These are phyloP conservation scores for Fusarium anguioides DNA, from an alignment of 2,329 filamentous ascomycete species.

Conservation along the genomic window DNA sequence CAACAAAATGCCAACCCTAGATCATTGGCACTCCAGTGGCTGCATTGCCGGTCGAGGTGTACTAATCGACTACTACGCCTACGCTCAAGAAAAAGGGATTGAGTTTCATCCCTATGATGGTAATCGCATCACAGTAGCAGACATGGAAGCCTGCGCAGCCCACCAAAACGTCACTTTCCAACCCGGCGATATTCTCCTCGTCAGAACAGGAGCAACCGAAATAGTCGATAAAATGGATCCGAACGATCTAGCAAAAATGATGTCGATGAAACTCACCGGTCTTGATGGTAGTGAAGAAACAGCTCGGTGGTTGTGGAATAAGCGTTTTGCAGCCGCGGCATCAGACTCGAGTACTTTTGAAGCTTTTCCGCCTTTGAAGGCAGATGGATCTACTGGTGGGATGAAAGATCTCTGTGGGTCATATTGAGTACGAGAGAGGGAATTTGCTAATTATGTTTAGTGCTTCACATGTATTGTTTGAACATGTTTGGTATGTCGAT, in stretches of 20 bases:
- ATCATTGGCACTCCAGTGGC: slow-evolving; percentile 61
- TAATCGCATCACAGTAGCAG: slow-evolving; percentile 63
- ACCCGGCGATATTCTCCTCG: slow-evolving; percentile 73
- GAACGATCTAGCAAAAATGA: slow-evolving; percentile 50
- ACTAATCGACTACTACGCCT: slow-evolving; percentile 65
- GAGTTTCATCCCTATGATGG: slow-evolving; percentile 62
- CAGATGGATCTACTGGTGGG: slow-evolving; percentile 51
- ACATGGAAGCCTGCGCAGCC: slow-evolving; percentile 68
- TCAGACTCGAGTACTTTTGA: slow-evolving; percentile 74
- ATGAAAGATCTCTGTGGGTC: slow-evolving; percentile 52
- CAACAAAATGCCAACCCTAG: slow-evolving; percentile 52
- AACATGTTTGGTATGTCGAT: slow-evolving; percentile 64
- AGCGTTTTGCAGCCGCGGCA: slow-evolving; percentile 73
- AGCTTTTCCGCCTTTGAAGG: slow-evolving; percentile 65
- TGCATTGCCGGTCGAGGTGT: slow-evolving; percentile 57
- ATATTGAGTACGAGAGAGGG: accelerated
- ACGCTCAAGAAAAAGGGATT: slow-evolving; percentile 61
- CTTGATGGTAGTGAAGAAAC: slow-evolving; percentile 62
- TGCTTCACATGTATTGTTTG: slow-evolving; percentile 61
- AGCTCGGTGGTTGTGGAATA: slow-evolving; percentile 75
- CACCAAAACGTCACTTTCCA: slow-evolving; percentile 72
- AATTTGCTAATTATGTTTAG: slow-evolving; percentile 39
- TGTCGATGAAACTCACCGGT: slow-evolving; percentile 48
- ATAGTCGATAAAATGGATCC: slow-evolving; percentile 61
- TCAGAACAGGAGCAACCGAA: slow-evolving; percentile 72